Evolutionary conservation across 2,329 filamentous ascomycete species (phyloP).

Genomic region (Verticillium alfalfae): DNA sequence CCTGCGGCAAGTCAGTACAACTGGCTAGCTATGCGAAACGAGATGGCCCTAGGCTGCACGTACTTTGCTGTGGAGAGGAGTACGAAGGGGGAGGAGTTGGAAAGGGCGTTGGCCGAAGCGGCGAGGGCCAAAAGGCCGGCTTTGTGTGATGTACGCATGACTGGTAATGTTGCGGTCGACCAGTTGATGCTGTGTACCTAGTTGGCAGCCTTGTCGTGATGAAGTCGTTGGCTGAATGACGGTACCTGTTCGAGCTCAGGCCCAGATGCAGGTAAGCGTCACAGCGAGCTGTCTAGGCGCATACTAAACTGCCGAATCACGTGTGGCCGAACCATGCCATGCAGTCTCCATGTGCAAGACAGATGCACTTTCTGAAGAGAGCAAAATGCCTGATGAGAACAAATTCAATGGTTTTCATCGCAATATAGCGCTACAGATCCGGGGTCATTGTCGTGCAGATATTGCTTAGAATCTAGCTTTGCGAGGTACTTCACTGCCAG

Average conservation of each 20-base stretch:
- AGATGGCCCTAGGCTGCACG: constrained; percentile 22
- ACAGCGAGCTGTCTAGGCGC: not conserved
- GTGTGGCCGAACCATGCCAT: not conserved
- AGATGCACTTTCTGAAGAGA: not conserved
- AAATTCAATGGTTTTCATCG: too few relatives aligned
- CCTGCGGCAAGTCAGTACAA: not conserved
- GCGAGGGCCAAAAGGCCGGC: constrained; percentile 48
- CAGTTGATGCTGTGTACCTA: not conserved
- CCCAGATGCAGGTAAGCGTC: not conserved
- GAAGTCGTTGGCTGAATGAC: not conserved
- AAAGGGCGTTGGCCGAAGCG: constrained; percentile 64
- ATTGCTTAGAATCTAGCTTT: too few relatives aligned
- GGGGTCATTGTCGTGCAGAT: too few relatives aligned
- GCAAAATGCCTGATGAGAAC: too few relatives aligned
- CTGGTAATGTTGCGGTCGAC: not conserved
- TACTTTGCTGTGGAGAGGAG: constrained; percentile 82
- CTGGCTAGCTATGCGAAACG: not conserved
- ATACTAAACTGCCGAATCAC: not conserved
- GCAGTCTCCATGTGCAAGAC: too few relatives aligned
- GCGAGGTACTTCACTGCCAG: too few relatives aligned
- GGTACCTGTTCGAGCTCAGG: not conserved
- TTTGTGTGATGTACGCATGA: constrained; percentile 51
- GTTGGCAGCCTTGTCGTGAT: not conserved
- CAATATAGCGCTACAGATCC: too few relatives aligned
- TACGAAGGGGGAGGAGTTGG: constrained; percentile 83